These are phyloP conservation scores for Parsonsia alboflavescens DNA, from an alignment of 257 asterid genomes.

Conservation along the genomic window DNA sequence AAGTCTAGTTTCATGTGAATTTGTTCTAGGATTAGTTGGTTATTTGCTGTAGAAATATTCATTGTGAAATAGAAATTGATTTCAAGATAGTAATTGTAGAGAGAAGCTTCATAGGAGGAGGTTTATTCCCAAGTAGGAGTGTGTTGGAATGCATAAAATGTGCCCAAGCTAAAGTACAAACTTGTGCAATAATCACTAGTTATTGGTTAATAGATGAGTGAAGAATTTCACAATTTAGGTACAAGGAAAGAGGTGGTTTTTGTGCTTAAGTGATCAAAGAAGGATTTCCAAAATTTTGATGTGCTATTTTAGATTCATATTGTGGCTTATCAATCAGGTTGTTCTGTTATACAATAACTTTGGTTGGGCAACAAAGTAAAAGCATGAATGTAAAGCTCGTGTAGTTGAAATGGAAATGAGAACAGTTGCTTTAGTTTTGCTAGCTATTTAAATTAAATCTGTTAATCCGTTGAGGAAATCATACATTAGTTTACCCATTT, in stretches of 20 bases:
- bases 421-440: background rate
- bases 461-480: background rate
- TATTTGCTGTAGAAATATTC: background rate
- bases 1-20: background rate
- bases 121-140: background rate
- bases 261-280: background rate
- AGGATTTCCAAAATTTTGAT: background rate
- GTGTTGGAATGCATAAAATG: background rate
- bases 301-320: background rate
- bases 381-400: background rate
- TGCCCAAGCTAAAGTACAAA: background rate
- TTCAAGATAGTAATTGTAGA: background rate
- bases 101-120: background rate
- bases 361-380: background rate
- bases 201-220: background rate
- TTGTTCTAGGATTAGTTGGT: background rate
- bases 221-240: background rate
- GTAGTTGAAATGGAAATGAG: background rate
- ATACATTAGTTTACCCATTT: background rate
- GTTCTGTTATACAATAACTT: background rate
- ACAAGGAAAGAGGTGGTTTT: background rate
- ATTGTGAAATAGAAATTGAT: background rate
- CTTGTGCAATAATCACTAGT: too few relatives aligned
- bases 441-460: background rate
- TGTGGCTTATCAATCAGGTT: background rate